Base-by-base conservation (phyloP, 2,329 filamentous ascomycete genomes). In the Aspergillus calidoustus region DNA sequence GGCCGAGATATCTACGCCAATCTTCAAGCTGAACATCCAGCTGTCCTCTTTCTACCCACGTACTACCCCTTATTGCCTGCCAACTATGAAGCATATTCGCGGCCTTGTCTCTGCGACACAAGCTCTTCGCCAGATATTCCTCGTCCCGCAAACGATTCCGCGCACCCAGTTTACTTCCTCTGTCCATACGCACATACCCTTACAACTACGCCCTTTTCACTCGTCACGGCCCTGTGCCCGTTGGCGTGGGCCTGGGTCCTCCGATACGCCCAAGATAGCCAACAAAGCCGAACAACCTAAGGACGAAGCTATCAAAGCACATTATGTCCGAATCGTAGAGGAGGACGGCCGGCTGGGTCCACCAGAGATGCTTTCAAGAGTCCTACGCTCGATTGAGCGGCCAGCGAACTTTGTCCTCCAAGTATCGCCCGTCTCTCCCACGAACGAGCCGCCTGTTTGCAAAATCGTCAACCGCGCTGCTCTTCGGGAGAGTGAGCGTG, bases 381-480 rank as follows among this genome's bases (percentile, higher is more conserved):
- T 72, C 4, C 78, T 89, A 3, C 51, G 65, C 3, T 71, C 67
- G 5, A 75, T 87, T 55, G 79, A 89, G 66, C 80, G 78, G 25
- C 72, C 76, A n/a, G 80, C 77, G 1, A 76, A 84, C 57, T 80
- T 82, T 61, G 78, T 89, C 1, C 71, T 86, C 2, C 80, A 84
- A 65, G 76, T 89, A 28, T 72, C 73, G 1, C 73, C 76, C 0
- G 72, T 72, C 5, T 60, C 68, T 4, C 67, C 63, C 11, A 41
- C 19, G 62, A 67, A 55, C 53, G 73, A 65, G 11, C 61, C 74
- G 79, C 87, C 91, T 1, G 82, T 93, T 38, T 96, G 92, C 82
- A 89, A 87, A 68, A 81, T 96, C 50, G 74, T 91, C 31, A 83
- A 87, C 74, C 88, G 88, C 68, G 75, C 77, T 50, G 84, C 80